These are phyloP conservation scores for Ramaria sp. DNA, from an alignment of 768 basidiomycete species.

Conservation along the genomic window DNA sequence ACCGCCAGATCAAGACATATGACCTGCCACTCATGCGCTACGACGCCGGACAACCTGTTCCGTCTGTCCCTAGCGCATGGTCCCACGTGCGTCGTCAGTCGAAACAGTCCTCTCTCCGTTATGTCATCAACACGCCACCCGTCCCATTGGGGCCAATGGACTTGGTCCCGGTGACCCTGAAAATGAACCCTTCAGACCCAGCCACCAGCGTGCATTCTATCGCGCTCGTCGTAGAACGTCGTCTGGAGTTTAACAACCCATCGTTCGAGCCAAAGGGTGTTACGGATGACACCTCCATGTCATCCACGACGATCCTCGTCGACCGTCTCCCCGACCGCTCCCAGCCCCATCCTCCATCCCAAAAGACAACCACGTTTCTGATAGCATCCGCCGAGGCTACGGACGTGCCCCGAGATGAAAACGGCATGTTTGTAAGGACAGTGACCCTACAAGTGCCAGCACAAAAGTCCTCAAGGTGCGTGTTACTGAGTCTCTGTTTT, in stretches of 20 bases:
- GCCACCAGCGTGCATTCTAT: constrained; percentile 49
- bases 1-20: constrained; percentile 55
- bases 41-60: constrained; percentile 37
- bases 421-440: constrained; percentile 49
- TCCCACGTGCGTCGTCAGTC: constrained; percentile 19
- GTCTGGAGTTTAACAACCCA: constrained; percentile 46
- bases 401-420: constrained; percentile 45
- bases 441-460: constrained; percentile 66
- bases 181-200: constrained; percentile 49
- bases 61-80: constrained; percentile 10
- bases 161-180: constrained; percentile 54
- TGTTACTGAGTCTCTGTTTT: too few relatives aligned
- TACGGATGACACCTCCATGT: not conserved
- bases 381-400: constrained; percentile 32
- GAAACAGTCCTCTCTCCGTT: constrained; percentile 35
- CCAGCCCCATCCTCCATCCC: not conserved
- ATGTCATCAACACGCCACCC: constrained; percentile 43
- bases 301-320: constrained; percentile 6
- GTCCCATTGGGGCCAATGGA: constrained; percentile 62
- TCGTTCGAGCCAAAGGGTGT: not conserved
- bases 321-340: constrained; percentile 14
- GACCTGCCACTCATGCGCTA: constrained; percentile 66
- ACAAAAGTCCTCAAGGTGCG: constrained; percentile 32
- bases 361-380: constrained; percentile 9
- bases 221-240: constrained; percentile 57